Conservation (phyloP, 2,329 filamentous ascomycete genomes). For the Graphiopsis chlorocephala region DNA sequence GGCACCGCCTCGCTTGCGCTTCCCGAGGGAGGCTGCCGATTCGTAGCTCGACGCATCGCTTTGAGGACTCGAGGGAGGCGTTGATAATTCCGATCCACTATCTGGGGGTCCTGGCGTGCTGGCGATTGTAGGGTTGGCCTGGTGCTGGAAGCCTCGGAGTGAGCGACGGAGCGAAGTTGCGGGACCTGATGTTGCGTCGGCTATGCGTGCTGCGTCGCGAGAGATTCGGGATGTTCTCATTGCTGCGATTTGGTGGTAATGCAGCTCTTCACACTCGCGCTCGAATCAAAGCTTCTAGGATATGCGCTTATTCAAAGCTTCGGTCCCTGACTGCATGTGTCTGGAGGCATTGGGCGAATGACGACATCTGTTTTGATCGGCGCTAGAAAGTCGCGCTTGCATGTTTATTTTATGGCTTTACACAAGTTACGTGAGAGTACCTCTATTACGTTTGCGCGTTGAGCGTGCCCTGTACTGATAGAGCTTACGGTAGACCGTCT, state of each 20-base stretch:
- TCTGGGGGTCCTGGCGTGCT: conserved; percentile 5
- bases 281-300: not conserved
- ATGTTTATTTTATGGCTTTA: not conserved
- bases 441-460: no score
- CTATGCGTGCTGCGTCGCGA: conserved; percentile 26
- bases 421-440: no score
- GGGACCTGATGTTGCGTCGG: conserved; percentile 18
- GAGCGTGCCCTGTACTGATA: not conserved
- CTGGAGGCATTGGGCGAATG: not conserved
- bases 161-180: conserved; percentile 21
- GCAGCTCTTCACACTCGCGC: not conserved
- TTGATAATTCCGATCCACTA: conserved; percentile 19
- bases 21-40: conserved; percentile 18
- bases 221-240: conserved; percentile 27
- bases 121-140: conserved; percentile 8
- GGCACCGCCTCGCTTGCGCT: conserved; percentile 26
- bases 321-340: not conserved
- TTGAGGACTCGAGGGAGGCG: conserved; percentile 19
- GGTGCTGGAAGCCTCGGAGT: conserved; percentile 22
- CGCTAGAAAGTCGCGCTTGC: not conserved
- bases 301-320: not conserved
- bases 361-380: conserved; percentile 10
- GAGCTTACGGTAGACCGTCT: not conserved
- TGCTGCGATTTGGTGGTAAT: not conserved
- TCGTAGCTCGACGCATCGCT: conserved; percentile 9